These are phyloP conservation scores for Lodderomyces parapsilosis DNA, from an alignment of 1,139 yeast genomes.

Conservation along the genomic window DNA sequence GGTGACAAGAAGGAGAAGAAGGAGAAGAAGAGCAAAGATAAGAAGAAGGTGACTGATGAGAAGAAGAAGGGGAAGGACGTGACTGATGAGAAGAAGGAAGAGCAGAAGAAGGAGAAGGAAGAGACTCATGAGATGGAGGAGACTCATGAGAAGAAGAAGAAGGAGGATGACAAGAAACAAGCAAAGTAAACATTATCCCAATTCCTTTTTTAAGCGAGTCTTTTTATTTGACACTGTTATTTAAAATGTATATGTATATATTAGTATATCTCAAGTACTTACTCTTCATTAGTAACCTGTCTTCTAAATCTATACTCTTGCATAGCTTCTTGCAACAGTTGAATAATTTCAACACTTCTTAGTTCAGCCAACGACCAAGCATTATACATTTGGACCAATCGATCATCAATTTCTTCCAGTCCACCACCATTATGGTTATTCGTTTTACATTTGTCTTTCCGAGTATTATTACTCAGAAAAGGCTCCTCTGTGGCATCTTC, in stretches of 20 bases:
- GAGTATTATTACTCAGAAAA: too few relatives aligned
- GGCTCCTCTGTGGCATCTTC: too few relatives aligned
- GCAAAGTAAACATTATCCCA: too few relatives aligned
- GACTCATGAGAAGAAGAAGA: too few relatives aligned
- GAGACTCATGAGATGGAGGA: too few relatives aligned
- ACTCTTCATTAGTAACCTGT: not conserved
- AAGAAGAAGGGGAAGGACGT: not conserved
- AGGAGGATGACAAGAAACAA: too few relatives aligned
- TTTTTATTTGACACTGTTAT: too few relatives aligned
- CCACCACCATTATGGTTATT: not conserved
- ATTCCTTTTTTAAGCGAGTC: too few relatives aligned
- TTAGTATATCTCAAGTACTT: not conserved
- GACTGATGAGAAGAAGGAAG: not conserved
- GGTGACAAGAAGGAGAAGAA: not conserved
- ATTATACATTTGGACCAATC: not conserved
- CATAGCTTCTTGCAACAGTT: conserved; percentile 1
- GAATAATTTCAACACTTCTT: conserved; percentile 2
- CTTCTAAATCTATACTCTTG: conserved; percentile 2
- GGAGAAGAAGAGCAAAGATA: not conserved
- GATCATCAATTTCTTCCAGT: not conserved
- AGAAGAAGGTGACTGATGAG: not conserved
- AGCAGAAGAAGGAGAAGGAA: not conserved
- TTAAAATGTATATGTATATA: not conserved
- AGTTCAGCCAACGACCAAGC: conserved; percentile 2
- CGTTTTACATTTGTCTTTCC: not conserved